A percentile compares a stretch with the other conserved stretches of the same genome.
Evolutionary conservation across 2,329 filamentous ascomycete species (phyloP).

Genomic region (Xylaria sp.): DNA sequence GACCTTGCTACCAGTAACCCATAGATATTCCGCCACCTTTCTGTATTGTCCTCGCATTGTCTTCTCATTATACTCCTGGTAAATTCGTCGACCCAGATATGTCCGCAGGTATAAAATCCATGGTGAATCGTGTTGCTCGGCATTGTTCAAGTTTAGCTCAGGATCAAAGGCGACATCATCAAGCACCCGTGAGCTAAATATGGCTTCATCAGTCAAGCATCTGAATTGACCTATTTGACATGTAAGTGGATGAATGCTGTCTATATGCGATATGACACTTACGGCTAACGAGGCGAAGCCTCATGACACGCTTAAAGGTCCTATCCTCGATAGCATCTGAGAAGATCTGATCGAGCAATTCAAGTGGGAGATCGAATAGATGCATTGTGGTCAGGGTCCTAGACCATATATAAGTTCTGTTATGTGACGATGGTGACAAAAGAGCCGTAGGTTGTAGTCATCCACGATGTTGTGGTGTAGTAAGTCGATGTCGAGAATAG

Average conservation of each 20-base stretch:
- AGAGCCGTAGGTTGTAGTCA: slow-evolving; percentile 12
- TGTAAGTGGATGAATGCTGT: slow-evolving; percentile 18
- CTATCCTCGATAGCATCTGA: slow-evolving; percentile 36
- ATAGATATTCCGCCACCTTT: slow-evolving; percentile 35
- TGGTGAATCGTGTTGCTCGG: slow-evolving; percentile 34
- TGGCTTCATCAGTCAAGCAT: slow-evolving; percentile 37
- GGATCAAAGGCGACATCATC: slow-evolving; percentile 37
- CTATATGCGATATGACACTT: slow-evolving; percentile 13
- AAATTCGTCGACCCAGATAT: slow-evolving; percentile 35
- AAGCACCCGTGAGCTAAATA: slow-evolving; percentile 36
- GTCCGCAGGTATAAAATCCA: slow-evolving; percentile 35
- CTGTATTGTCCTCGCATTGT: slow-evolving; percentile 38
- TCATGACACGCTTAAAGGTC: slow-evolving; percentile 39
- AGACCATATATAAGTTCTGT: slow-evolving; percentile 1
- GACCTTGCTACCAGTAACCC: slow-evolving; percentile 34
- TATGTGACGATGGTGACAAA: slow-evolving; percentile 7
- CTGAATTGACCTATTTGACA: slow-evolving; percentile 32
- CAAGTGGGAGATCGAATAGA: slow-evolving; percentile 37
- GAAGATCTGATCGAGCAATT: slow-evolving; percentile 39
- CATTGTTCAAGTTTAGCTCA: slow-evolving; percentile 26
- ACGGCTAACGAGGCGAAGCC: slow-evolving; percentile 37
- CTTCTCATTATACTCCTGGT: slow-evolving; percentile 34
- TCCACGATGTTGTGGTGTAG: slow-evolving; percentile 7
- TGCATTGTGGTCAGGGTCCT: slow-evolving; percentile 18
- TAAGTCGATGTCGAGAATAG: slow-evolving; percentile 17